Evolutionary conservation across 192 early-diverging fungal genomes (phyloP).

Genomic region (Umbelopsis isabellina): DNA sequence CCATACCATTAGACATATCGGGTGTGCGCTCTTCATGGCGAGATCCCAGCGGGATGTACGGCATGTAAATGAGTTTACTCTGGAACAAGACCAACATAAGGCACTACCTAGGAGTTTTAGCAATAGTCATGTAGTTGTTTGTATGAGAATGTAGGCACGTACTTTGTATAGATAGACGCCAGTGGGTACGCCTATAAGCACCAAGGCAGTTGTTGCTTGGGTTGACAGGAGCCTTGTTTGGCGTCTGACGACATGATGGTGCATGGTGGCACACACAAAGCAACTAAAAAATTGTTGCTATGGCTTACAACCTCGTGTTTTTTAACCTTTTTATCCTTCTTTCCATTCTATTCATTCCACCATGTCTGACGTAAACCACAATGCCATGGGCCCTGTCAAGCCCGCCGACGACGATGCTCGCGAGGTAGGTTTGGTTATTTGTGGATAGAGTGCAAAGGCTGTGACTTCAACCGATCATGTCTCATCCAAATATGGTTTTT

Average conservation of each 20-base stretch:
- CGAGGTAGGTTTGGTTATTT: conserved; percentile 24
- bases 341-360: conserved; percentile 1
- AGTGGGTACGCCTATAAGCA: conserved; percentile 29
- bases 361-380: conserved; percentile 54
- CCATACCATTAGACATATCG: conserved; percentile 17
- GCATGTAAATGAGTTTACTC: conserved; percentile 49
- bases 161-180: conserved; percentile 37
- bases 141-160: not conserved
- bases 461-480: not conserved
- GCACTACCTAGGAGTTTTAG: conserved; percentile 26
- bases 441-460: not conserved
- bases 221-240: conserved; percentile 21
- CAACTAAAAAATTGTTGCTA: not conserved
- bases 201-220: conserved; percentile 11
- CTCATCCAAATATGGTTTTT: no score
- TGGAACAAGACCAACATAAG: conserved; percentile 44
- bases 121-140: not conserved
- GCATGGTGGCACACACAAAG: conserved; percentile 10
- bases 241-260: conserved; percentile 13
- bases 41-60: conserved; percentile 38
- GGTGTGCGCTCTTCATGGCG: conserved; percentile 25
- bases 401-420: conserved; percentile 45
- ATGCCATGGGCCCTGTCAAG: conserved; percentile 45
- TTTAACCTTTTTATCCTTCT: conserved; percentile 7
- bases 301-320: not conserved